Conservation (phyloP, 768 basidiomycete species). For the Tricholoma matsutake region DNA sequence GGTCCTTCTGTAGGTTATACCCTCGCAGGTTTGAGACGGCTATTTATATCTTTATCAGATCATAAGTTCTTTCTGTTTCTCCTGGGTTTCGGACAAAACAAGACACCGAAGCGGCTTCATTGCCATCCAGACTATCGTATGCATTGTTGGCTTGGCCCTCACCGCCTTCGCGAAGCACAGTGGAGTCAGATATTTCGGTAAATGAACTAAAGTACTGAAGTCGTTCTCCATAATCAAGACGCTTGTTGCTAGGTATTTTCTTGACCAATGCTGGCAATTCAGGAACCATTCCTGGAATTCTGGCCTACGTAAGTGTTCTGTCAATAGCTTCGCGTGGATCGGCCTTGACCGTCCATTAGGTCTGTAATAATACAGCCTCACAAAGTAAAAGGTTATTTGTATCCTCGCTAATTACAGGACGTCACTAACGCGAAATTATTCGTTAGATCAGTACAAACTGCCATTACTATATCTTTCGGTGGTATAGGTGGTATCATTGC, state of each 20-base stretch:
- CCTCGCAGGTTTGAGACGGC: background rate
- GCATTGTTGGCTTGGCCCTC: slow-evolving; percentile 36
- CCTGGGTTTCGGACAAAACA: slow-evolving; percentile 44
- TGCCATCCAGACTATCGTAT: slow-evolving; percentile 33
- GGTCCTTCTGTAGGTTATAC: slow-evolving; percentile 36
- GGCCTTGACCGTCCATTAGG: slow-evolving; percentile 17
- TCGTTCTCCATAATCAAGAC: slow-evolving; percentile 1
- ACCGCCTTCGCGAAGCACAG: slow-evolving; percentile 37
- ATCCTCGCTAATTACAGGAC: background rate
- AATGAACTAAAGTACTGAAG: background rate
- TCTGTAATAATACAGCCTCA: slow-evolving; percentile 46
- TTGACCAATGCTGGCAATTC: slow-evolving; percentile 42
- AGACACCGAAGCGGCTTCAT: slow-evolving; percentile 43
- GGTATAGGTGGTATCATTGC: slow-evolving; percentile 44
- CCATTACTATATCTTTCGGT: slow-evolving; percentile 39
- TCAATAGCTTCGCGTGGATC: background rate
- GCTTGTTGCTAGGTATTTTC: slow-evolving; percentile 34
- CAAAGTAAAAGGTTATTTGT: slow-evolving; percentile 40
- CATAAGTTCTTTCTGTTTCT: slow-evolving; percentile 37
- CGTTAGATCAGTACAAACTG: slow-evolving; percentile 32
- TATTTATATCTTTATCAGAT: slow-evolving; percentile 23
- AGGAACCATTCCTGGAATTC: slow-evolving; percentile 41
- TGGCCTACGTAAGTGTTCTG: slow-evolving; percentile 36
- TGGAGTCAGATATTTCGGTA: slow-evolving; percentile 42
- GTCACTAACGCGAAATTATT: slow-evolving; percentile 1